These are phyloP conservation scores for Solanum medicagineum DNA, from an alignment of 257 asterid species.

Conservation along the genomic window DNA sequence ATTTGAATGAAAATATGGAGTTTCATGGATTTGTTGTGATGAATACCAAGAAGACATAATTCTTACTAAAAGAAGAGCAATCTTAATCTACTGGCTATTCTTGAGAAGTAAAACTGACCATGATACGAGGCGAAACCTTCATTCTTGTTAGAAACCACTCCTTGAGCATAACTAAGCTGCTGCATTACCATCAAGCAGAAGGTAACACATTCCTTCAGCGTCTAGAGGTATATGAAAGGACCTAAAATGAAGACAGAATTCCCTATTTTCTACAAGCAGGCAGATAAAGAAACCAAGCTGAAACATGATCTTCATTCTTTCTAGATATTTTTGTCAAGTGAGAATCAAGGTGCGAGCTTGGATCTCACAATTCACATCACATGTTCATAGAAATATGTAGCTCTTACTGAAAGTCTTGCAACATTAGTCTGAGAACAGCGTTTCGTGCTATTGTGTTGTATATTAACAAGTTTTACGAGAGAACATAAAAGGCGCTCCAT, in stretches of 20 bases:
- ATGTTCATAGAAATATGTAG: not conserved
- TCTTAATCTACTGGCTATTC: not conserved
- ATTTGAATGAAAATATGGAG: not conserved
- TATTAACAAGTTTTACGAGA: not conserved
- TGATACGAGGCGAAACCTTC: slow-evolving; percentile 31
- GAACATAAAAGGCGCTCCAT: not conserved
- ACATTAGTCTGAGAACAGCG: not conserved
- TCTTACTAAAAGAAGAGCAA: not conserved
- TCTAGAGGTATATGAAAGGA: not conserved
- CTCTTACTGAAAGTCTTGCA: not conserved
- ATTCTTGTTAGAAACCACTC: slow-evolving; percentile 31
- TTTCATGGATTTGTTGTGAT: not conserved
- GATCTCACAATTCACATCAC: too few relatives aligned
- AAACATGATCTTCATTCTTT: not conserved
- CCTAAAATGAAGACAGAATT: not conserved
- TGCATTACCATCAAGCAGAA: slow-evolving; percentile 37
- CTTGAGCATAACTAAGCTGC: slow-evolving; percentile 32
- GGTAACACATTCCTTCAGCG: slow-evolving; percentile 5
- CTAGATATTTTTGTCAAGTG: not conserved
- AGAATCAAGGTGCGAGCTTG: too few relatives aligned
- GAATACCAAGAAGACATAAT: not conserved
- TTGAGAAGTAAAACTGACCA: slow-evolving; percentile 20
- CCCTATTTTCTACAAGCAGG: not conserved
- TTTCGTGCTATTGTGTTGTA: not conserved
- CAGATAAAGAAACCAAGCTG: not conserved